phyloP scores from a whole-genome alignment of 2,329 filamentous ascomycete species.

The Parastagonospora avenae region DNA sequence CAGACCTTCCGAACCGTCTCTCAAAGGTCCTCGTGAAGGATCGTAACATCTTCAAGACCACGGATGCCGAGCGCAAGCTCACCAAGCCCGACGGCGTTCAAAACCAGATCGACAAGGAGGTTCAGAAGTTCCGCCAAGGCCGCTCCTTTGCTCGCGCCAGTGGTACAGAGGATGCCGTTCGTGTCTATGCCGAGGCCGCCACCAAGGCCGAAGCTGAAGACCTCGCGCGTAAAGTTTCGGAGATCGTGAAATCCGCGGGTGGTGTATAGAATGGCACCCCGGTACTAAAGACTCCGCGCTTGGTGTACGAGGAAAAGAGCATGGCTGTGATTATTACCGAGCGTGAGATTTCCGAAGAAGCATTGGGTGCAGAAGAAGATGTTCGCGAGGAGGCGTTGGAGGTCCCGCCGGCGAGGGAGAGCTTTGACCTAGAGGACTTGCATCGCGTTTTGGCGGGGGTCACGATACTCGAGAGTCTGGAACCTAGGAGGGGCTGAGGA shows the following conservation, averaged over 20 bases:
- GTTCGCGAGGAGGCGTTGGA: too few relatives aligned
- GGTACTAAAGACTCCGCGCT: slow-evolving; percentile 1
- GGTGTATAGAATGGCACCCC: slow-evolving; percentile 20
- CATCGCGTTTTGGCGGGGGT: too few relatives aligned
- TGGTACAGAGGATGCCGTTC: slow-evolving; percentile 93
- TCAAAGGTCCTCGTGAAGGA: slow-evolving; percentile 88
- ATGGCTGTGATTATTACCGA: neutral
- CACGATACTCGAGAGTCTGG: too few relatives aligned
- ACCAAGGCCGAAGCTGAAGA: slow-evolving; percentile 90
- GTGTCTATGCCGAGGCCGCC: slow-evolving; percentile 94
- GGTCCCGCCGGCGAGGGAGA: too few relatives aligned
- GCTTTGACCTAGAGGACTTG: too few relatives aligned
- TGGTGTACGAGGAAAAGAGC: neutral
- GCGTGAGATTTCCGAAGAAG: neutral
- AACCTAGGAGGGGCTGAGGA: too few relatives aligned
- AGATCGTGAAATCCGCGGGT: slow-evolving; percentile 64
- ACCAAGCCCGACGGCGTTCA: slow-evolving; percentile 80
- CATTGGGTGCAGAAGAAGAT: neutral
- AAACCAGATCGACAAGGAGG: slow-evolving; percentile 81
- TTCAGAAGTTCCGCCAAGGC: slow-evolving; percentile 88
- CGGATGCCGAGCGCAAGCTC: slow-evolving; percentile 88
- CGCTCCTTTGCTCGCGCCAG: slow-evolving; percentile 90
- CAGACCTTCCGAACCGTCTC: slow-evolving; percentile 92
- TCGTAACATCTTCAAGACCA: slow-evolving; percentile 87
- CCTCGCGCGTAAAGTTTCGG: slow-evolving; percentile 80